Base-by-base conservation (phyloP, 2,329 filamentous ascomycete genomes). In the Colletotrichum tabaci region DNA sequence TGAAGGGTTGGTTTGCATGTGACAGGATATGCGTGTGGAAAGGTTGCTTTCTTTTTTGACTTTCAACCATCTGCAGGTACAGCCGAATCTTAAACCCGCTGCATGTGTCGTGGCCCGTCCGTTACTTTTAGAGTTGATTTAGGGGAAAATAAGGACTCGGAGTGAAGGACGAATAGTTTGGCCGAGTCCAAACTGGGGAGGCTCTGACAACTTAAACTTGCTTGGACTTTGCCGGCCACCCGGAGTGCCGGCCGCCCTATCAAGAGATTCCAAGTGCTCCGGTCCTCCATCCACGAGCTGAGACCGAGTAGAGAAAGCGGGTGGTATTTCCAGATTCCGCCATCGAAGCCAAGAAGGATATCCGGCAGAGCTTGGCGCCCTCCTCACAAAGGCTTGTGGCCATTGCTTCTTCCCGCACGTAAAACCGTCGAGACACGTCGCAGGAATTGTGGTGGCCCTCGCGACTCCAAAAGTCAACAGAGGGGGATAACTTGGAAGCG, bases 381-480 rank as follows among this genome's bases (percentile, higher is more conserved):
- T 40, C 42, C 8, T 42, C 26, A 26, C 40, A 49, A 68, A 42
- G 52, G 52, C 52, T 67, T 58, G 4, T 26, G 26, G 60, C 50
- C 64, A 57, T 21, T n/a, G 21, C 18, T 35, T 23, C 16, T 13
- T 26, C 26, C 26, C 26, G 50, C 63, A 46, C 23, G 1, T 7
- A 38, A 70, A 61, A 23, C 55, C 42, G 30, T 7, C 15, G 21
- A 44, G 47, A 55, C 53, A 55, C 55, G 61, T 66, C 55, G 26
- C 61, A 58, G 46, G 38, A 30, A n/a, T 9, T 16, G 15, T n/a
- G 30, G 12, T 18, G 21, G 1, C 44, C 61, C 52, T 68, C 61
- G 44, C 26, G 47, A 47, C n/a, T 23, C 44, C 12, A 30, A 26
- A 26, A 26, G 26, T 26, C 3, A 26, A 3, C 26, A 26, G 26